A percentile compares a stretch with the other conserved stretches of the same genome.
Evolutionary conservation across 805 yeast genomes (phyloP).

Genomic region (Zygoascus ofunaensis): DNA sequence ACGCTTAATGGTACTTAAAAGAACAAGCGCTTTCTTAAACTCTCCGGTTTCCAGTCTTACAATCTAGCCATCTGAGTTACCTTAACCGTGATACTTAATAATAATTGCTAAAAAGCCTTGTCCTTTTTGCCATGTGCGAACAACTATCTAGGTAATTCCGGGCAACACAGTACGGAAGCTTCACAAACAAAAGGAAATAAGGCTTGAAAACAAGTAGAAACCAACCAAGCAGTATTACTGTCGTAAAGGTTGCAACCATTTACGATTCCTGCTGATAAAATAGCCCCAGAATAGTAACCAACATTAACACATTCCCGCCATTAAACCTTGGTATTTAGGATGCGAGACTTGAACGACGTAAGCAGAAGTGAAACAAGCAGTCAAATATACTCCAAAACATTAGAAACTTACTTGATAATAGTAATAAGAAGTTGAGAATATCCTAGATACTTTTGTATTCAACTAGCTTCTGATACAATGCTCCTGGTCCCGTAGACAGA

Average conservation of each 20-base stretch:
- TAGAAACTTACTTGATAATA: no score
- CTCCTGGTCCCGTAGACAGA: no score
- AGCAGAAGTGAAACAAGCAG: constrained; percentile 12
- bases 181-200: constrained; percentile 27
- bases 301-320: constrained; percentile 9
- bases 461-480: no score
- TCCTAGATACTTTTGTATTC: no score
- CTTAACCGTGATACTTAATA: constrained; percentile 15
- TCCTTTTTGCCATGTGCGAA: constrained; percentile 13
- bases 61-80: constrained; percentile 9
- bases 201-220: constrained; percentile 33
- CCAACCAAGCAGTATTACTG: constrained; percentile 14
- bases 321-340: constrained; percentile 11
- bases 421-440: no score
- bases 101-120: constrained; percentile 13
- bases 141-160: constrained; percentile 21
- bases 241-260: constrained; percentile 2
- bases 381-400: constrained; percentile 14
- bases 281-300: constrained; percentile 28
- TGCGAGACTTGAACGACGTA: constrained; percentile 16
- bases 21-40: constrained; percentile 12
- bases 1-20: constrained; percentile 14
- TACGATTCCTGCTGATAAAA: constrained; percentile 7
- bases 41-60: constrained; percentile 16
- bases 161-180: constrained; percentile 26